A percentile compares a stretch with the other conserved stretches of the same genome.
phyloP scores from a whole-genome alignment of 2,329 filamentous ascomycete genomes.

The Kalaharituber pfeilii region DNA sequence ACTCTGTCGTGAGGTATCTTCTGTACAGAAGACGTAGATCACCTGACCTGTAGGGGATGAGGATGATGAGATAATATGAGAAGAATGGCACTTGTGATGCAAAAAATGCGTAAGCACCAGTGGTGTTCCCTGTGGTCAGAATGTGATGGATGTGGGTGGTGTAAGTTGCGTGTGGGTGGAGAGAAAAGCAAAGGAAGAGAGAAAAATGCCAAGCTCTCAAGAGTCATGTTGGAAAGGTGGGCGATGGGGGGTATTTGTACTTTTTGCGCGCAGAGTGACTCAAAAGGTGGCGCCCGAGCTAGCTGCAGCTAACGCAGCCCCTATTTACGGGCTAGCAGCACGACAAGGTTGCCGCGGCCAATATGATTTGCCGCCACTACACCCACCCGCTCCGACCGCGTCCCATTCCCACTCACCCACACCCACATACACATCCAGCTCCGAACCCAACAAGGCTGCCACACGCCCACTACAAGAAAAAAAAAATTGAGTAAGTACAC shows the following conservation, averaged over 20 bases:
- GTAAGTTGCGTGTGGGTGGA: no score
- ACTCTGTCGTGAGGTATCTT: neutral
- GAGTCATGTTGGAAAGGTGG: neutral
- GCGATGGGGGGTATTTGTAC: slow-evolving; percentile 3
- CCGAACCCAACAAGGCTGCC: slow-evolving; percentile 1
- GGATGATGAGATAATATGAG: neutral
- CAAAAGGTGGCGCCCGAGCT: neutral
- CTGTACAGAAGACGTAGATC: neutral
- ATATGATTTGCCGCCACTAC: neutral
- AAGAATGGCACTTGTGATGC: neutral
- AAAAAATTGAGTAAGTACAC: no score
- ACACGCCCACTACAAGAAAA: no score
- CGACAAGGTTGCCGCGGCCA: neutral
- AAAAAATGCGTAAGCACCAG: neutral
- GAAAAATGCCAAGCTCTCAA: slow-evolving; percentile 2
- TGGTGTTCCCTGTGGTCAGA: neutral
- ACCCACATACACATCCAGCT: neutral
- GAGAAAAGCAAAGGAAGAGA: slow-evolving; percentile 1
- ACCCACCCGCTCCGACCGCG: neutral
- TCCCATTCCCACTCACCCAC: neutral
- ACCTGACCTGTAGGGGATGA: neutral
- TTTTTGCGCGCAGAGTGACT: neutral
- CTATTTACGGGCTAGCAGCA: neutral
- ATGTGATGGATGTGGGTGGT: neutral
- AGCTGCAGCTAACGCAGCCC: slow-evolving; percentile 1